Conservation (phyloP, 1,284 basidiomycete genomes). For the Cutaneotrichosporon cavernicola region DNA sequence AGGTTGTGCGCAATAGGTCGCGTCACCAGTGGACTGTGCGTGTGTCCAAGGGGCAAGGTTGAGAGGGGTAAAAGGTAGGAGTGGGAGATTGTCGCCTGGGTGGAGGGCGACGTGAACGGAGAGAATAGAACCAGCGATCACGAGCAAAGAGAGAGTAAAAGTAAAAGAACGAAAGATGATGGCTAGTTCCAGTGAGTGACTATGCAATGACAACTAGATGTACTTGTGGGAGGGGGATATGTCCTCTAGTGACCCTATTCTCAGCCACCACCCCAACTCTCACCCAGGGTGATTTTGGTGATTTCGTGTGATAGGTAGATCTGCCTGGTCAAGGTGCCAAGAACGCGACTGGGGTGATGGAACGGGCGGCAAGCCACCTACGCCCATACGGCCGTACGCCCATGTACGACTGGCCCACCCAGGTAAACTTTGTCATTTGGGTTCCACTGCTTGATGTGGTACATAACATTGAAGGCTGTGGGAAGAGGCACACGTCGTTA, state of each 20-base stretch:
- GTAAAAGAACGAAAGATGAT: background rate
- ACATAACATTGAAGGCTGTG: background rate
- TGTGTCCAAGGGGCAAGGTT: background rate
- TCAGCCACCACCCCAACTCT: too few species aligned
- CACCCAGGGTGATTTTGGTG: too few species aligned
- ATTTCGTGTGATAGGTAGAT: too few species aligned
- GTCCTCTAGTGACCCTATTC: background rate
- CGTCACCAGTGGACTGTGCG: background rate
- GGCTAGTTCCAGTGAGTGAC: background rate
- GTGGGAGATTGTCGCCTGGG: background rate
- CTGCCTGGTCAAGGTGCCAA: too few species aligned
- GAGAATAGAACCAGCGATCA: background rate
- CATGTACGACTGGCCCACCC: too few species aligned
- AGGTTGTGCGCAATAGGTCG: background rate
- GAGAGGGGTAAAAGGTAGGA: background rate
- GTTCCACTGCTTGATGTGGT: background rate
- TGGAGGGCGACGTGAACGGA: background rate
- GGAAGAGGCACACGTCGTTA: background rate
- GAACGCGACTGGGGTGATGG: too few species aligned
- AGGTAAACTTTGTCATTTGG: background rate
- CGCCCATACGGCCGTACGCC: too few species aligned
- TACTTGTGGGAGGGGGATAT: background rate
- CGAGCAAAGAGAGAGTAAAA: background rate
- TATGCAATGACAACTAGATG: background rate
- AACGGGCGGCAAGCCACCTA: too few species aligned